phyloP scores from a whole-genome alignment of 768 basidiomycete species.

The Tricholoma saponaceum region DNA sequence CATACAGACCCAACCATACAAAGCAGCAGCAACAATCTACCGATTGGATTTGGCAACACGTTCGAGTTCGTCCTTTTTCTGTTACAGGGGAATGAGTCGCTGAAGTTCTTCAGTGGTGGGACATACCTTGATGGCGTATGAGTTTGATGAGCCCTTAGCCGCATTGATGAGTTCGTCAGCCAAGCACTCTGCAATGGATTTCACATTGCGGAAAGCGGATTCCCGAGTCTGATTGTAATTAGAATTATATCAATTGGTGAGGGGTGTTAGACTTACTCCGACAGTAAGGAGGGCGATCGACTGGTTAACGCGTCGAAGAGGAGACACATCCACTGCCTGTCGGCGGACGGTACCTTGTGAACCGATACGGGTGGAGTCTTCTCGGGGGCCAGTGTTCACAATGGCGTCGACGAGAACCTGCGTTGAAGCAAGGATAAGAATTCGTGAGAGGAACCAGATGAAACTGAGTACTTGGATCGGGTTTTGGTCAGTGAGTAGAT shows the following conservation, averaged over 20 bases:
- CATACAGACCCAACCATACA: constrained; percentile 6
- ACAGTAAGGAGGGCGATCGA: constrained; percentile 91
- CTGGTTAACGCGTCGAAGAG: constrained; percentile 97
- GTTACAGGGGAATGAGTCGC: constrained; percentile 11
- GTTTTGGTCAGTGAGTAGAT: constrained; percentile 99
- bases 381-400: constrained; percentile 98
- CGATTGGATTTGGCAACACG: constrained; percentile 99
- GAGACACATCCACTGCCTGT: constrained; percentile 99
- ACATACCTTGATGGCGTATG: constrained; percentile 96
- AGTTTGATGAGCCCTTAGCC: constrained; percentile 99
- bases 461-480: constrained; percentile 81
- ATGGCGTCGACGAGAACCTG: constrained; percentile 97
- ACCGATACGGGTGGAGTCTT: constrained; percentile 99
- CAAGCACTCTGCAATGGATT: constrained; percentile 97
- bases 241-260: constrained; percentile 1
- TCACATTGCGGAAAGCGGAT: constrained; percentile 99
- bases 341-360: constrained; percentile 99
- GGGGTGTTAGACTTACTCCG: constrained; percentile 60
- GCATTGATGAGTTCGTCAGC: constrained; percentile 99
- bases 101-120: neutral
- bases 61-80: constrained; percentile 99
- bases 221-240: constrained; percentile 76
- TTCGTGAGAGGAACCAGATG: neutral
- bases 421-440: neutral
- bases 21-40: constrained; percentile 54